A percentile compares a stretch with the other conserved stretches of the same genome.
Evolutionary conservation across 805 yeast genomes (phyloP).

Genomic region (Zygoascus ofunaensis): DNA sequence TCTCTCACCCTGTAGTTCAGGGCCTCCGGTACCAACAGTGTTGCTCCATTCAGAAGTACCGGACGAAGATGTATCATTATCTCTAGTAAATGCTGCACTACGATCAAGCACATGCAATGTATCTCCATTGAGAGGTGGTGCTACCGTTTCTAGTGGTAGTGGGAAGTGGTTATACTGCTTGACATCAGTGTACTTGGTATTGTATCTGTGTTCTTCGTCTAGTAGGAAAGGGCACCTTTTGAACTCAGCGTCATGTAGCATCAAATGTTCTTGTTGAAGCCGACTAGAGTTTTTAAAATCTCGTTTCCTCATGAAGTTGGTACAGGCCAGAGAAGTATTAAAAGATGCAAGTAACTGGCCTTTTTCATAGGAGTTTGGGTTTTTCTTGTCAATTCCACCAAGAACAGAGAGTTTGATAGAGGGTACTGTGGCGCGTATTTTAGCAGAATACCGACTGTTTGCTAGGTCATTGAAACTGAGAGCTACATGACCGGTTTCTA

Average conservation of each 20-base stretch:
- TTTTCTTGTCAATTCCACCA: constrained; percentile 2
- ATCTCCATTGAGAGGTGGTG: constrained; percentile 47
- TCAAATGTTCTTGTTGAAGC: constrained; percentile 57
- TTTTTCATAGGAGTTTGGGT: constrained; percentile 16
- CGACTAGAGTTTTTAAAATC: constrained; percentile 38
- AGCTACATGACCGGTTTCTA: constrained; percentile 21
- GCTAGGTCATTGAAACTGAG: constrained; percentile 60
- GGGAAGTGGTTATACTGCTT: constrained; percentile 41
- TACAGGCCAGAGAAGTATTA: constrained; percentile 48
- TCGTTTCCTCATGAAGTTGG: constrained; percentile 49
- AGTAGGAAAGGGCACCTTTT: constrained; percentile 71
- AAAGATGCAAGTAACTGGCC: constrained; percentile 31
- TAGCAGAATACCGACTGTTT: constrained; percentile 51
- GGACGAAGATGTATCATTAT: constrained; percentile 15
- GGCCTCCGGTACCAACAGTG: background rate
- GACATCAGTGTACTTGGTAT: constrained; percentile 31
- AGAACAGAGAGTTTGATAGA: constrained; percentile 31
- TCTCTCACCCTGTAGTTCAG: background rate
- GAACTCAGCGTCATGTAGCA: constrained; percentile 70
- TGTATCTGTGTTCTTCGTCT: constrained; percentile 39
- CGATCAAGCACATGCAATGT: constrained; percentile 36
- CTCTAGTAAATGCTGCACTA: constrained; percentile 5
- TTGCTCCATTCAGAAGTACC: background rate
- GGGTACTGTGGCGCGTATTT: constrained; percentile 44
- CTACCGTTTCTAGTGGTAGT: constrained; percentile 51